phyloP scores from a whole-genome alignment of 192 early-diverging fungal species.

The Entomortierella lignicola region DNA sequence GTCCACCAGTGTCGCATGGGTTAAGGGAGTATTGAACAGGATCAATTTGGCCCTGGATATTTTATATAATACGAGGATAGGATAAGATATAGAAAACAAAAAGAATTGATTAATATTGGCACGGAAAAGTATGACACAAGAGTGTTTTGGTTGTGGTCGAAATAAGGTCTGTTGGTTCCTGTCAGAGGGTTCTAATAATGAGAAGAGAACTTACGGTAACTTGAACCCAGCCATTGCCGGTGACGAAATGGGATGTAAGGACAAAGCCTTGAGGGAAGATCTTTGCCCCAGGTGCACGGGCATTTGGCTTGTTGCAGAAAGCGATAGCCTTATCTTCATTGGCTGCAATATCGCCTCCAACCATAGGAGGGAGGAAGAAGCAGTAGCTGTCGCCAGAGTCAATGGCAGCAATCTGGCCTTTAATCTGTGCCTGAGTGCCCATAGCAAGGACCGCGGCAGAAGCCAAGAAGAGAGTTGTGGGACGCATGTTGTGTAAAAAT shows the following conservation, averaged over 20 bases:
- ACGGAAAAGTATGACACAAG: no score
- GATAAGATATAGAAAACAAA: background rate
- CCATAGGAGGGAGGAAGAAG: slow-evolving; percentile 50
- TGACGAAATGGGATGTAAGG: slow-evolving; percentile 56
- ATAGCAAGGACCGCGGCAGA: slow-evolving; percentile 37
- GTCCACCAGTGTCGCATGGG: slow-evolving; percentile 48
- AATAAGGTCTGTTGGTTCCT: no score
- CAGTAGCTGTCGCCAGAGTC: slow-evolving; percentile 42
- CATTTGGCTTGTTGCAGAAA: slow-evolving; percentile 60
- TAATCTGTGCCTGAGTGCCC: slow-evolving; percentile 35
- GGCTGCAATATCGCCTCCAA: slow-evolving; percentile 53
- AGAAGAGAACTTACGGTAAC: slow-evolving; percentile 53
- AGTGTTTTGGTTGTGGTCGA: no score
- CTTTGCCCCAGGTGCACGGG: slow-evolving; percentile 58
- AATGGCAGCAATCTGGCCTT: slow-evolving; percentile 39
- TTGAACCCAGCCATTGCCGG: slow-evolving; percentile 60
- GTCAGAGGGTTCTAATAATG: no score
- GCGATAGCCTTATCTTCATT: slow-evolving; percentile 62
- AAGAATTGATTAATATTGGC: background rate
- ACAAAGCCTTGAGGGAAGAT: slow-evolving; percentile 61
- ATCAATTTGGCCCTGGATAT: slow-evolving; percentile 40
- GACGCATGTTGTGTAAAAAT: slow-evolving; percentile 21
- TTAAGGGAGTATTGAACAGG: slow-evolving; percentile 34
- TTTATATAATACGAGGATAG: background rate
- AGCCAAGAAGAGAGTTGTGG: slow-evolving; percentile 34